Evolutionary conservation across 1,139 yeast species (phyloP).

Genomic region (Protomyces gravidus): DNA sequence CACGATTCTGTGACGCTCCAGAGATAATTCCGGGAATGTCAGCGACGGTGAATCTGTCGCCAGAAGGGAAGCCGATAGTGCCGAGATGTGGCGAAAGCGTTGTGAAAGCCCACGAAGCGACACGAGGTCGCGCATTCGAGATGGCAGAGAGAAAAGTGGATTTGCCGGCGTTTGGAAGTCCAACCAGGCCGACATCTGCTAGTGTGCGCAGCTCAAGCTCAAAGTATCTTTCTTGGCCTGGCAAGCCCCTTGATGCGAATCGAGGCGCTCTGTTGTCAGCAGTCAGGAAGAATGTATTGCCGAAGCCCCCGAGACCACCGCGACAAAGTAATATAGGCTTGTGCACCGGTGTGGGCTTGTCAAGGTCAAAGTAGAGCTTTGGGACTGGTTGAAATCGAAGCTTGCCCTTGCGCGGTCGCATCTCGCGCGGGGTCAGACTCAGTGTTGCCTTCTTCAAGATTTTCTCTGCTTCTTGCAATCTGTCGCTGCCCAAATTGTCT

Average conservation of each 20-base stretch:
- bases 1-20: conserved; percentile 76
- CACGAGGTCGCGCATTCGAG: conserved; percentile 80
- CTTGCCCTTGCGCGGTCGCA: conserved; percentile 45
- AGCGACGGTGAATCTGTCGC: conserved; percentile 73
- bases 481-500: conserved; percentile 15
- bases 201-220: conserved; percentile 76
- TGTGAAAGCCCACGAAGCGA: conserved; percentile 97
- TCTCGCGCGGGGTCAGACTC: conserved; percentile 57
- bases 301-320: conserved; percentile 94
- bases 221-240: conserved; percentile 61
- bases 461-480: conserved; percentile 17
- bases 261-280: conserved; percentile 80
- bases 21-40: conserved; percentile 93
- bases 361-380: conserved; percentile 80
- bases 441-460: conserved; percentile 51
- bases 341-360: conserved; percentile 49
- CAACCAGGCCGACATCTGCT: conserved; percentile 91
- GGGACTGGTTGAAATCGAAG: conserved; percentile 37
- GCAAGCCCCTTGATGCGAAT: conserved; percentile 75
- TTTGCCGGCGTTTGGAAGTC: conserved; percentile 94
- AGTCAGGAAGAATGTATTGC: conserved; percentile 90
- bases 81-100: conserved; percentile 91
- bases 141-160: conserved; percentile 84
- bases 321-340: conserved; percentile 65
- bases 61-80: conserved; percentile 49